Evolutionary conservation across 1,284 basidiomycete genomes (phyloP).

Genomic region (Cerrena zonata): DNA sequence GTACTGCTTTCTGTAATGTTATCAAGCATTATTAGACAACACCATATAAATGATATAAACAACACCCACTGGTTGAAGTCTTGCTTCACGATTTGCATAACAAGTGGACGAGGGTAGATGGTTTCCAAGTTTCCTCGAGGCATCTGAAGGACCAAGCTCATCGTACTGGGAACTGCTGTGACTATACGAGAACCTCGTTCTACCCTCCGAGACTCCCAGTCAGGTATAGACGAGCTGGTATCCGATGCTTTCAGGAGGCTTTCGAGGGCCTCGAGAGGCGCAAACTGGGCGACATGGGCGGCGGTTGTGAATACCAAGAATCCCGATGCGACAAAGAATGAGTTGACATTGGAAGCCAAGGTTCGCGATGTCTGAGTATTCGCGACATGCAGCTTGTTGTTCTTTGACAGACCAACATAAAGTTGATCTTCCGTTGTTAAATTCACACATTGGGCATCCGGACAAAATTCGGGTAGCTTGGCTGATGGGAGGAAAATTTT

Average conservation of each 20-base stretch:
- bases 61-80: constrained; percentile 61
- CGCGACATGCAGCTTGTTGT: constrained; percentile 58
- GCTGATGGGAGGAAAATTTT: constrained; percentile 27
- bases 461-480: constrained; percentile 58
- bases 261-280: constrained; percentile 44
- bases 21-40: background rate
- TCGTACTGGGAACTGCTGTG: constrained; percentile 76
- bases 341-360: constrained; percentile 66
- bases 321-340: constrained; percentile 73
- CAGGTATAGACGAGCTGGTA: constrained; percentile 28
- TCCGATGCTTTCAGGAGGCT: constrained; percentile 21
- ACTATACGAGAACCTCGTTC: constrained; percentile 87
- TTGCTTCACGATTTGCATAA: constrained; percentile 74
- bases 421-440: constrained; percentile 20
- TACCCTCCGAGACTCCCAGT: constrained; percentile 72
- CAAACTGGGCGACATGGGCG: constrained; percentile 78
- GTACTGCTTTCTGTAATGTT: constrained; percentile 53
- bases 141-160: constrained; percentile 94
- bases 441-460: constrained; percentile 26
- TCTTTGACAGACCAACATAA: constrained; percentile 63
- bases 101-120: constrained; percentile 86
- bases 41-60: background rate
- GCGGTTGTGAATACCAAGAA: constrained; percentile 87
- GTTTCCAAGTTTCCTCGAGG: constrained; percentile 96
- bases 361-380: constrained; percentile 21